A percentile compares a stretch with the other conserved stretches of the same genome.
phyloP scores from a whole-genome alignment of 768 basidiomycete species.

The Ramaria rubella region DNA sequence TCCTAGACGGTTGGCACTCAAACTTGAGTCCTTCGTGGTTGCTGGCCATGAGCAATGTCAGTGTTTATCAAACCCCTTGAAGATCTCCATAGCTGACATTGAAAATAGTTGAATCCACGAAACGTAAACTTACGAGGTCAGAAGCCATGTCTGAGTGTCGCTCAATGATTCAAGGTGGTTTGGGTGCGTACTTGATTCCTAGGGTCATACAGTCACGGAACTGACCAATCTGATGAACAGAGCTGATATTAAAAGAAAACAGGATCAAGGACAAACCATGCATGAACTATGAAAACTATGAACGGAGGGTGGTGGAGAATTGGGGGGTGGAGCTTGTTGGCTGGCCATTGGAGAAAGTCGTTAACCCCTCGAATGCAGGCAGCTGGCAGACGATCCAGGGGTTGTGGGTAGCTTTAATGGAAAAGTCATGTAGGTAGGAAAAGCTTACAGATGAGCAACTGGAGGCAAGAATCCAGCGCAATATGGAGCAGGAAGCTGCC shows the following conservation, averaged over 20 bases:
- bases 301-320: neutral
- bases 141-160: too few relatives aligned
- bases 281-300: neutral
- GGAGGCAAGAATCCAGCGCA: neutral
- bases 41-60: too few relatives aligned
- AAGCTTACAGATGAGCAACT: neutral
- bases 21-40: too few relatives aligned
- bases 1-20: neutral
- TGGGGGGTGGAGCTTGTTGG: neutral
- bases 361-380: neutral
- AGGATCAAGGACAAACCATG: neutral
- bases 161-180: neutral
- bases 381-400: neutral
- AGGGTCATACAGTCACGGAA: neutral
- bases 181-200: neutral
- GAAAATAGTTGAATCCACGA: too few relatives aligned
- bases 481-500: neutral
- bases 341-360: neutral
- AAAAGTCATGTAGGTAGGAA: neutral
- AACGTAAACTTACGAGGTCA: too few relatives aligned
- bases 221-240: too few relatives aligned
- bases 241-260: too few relatives aligned
- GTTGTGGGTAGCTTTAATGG: neutral
- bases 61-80: too few relatives aligned
- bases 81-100: too few relatives aligned